Evolutionary conservation across 306 rosid species (phyloP), one percentile per base, ranked within the genome.

Genomic region (Prunus dulcis): DNA sequence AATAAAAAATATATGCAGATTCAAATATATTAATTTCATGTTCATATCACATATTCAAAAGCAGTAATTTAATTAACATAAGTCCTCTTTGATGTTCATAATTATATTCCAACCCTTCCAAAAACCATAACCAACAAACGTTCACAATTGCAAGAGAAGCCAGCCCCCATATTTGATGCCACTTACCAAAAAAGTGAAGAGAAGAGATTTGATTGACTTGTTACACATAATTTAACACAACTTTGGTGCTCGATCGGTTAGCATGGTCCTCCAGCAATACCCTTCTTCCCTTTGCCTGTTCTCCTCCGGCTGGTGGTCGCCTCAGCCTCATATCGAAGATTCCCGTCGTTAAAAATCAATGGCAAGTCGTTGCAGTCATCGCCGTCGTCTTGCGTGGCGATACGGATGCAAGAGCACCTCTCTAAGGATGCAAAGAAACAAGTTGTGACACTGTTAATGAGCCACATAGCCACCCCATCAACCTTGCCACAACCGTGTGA

Each of bases 381-480:
- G 0, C 17, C 79, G 13, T 84, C 96, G 28, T 87, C 95, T 12
- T 75, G 80, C 0, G 97, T 89, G 69, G 87, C 82, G 74, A 92
- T 88, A 64, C 91, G 93, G 81, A 92, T 87, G 88, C 97, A 92
- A 49, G 91, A 92, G 60, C 87, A 92, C 10, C 90, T 79, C 34
- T 90, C 91, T 52, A 92, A 58, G 45, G 97, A 92, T 0, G 97
- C 93, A 14, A 92, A 92, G 72, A 92, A 92, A 58, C 88, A 93
- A 53, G 85, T 78, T 0, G 89, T 75, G 49, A 92, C 83, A 17
- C 97, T 87, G 51, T 90, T 86, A 68, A 92, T 17, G 79, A 92
- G 85, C 97, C 96, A 92, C 91, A 78, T 90, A 55, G 85, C 97
- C 51, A 90, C 89, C 1, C 93, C 88, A 63, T 92, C 93, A 34